These are phyloP conservation scores for Salvia miltiorrhiza DNA, from an alignment of 257 asterid genomes.

Conservation along the genomic window DNA sequence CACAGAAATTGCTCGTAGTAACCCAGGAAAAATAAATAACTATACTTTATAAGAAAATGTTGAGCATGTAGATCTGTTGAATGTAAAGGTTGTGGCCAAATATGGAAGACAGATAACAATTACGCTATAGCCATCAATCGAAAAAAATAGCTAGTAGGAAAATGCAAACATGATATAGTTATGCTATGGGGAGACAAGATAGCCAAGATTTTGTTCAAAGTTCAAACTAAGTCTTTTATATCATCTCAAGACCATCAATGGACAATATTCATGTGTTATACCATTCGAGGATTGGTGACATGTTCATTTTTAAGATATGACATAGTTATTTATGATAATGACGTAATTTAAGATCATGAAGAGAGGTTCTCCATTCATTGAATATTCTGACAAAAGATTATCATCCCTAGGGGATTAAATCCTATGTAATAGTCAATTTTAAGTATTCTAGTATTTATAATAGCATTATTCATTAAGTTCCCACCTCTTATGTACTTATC, in stretches of 20 bases:
- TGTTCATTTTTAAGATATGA: neutral
- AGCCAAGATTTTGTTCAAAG: neutral
- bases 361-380: neutral
- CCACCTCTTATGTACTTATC: neutral
- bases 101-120: conserved; percentile 7
- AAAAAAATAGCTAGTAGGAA: neutral
- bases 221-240: neutral
- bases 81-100: neutral
- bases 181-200: conserved; percentile 3
- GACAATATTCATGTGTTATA: neutral
- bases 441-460: neutral
- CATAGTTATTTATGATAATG: neutral
- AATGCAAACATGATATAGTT: neutral
- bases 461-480: neutral
- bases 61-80: conserved; percentile 6
- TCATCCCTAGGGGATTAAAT: neutral
- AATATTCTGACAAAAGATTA: neutral
- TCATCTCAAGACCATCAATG: conserved; percentile 9
- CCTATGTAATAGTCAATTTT: neutral
- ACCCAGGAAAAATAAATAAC: neutral
- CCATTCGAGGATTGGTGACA: neutral
- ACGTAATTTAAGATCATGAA: neutral
- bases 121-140: neutral
- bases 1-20: conserved; percentile 1
- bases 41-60: neutral